Conservation (phyloP, 1,284 basidiomycete genomes). For the Peniophora sp. region DNA sequence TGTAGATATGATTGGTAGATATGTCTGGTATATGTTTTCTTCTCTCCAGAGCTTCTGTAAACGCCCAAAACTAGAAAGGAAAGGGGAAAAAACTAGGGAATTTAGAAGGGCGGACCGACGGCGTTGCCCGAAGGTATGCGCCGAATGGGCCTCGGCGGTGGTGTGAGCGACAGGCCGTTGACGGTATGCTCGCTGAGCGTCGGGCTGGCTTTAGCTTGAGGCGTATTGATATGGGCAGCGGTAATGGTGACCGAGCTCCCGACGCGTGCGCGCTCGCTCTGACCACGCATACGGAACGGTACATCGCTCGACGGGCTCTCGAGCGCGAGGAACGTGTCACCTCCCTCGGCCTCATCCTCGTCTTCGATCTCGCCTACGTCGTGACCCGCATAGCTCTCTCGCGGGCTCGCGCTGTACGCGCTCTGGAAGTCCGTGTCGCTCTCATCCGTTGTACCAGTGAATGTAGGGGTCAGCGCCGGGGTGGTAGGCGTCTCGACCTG, state of each 20-base stretch:
- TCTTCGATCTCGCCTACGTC: conserved; percentile 11
- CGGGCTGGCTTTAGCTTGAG: conserved; percentile 26
- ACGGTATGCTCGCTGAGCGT: conserved; percentile 31
- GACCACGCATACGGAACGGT: neutral
- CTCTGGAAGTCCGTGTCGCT: conserved; percentile 82
- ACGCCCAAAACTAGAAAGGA: too few species aligned
- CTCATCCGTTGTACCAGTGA: conserved; percentile 55
- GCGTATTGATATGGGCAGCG: too few species aligned
- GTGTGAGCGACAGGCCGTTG: conserved; percentile 11
- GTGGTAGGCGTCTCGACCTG: conserved; percentile 27
- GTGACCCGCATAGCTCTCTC: conserved; percentile 41
- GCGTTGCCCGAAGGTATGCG: too few species aligned
- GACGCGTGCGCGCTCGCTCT: conserved; percentile 8
- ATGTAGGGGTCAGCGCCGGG: conserved; percentile 32
- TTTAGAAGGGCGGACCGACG: too few species aligned
- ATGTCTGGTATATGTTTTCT: too few species aligned
- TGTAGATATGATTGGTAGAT: neutral
- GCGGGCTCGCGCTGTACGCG: conserved; percentile 68
- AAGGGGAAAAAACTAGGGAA: too few species aligned
- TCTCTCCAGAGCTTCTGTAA: too few species aligned
- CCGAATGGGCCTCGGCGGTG: neutral
- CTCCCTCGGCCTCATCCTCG: conserved; percentile 7
- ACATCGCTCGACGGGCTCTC: too few species aligned
- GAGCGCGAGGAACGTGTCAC: too few species aligned
- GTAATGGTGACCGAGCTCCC: conserved; percentile 6